phyloP scores from a whole-genome alignment of 2,329 filamentous ascomycete species.

The Phyllosticta citribraziliensis region DNA sequence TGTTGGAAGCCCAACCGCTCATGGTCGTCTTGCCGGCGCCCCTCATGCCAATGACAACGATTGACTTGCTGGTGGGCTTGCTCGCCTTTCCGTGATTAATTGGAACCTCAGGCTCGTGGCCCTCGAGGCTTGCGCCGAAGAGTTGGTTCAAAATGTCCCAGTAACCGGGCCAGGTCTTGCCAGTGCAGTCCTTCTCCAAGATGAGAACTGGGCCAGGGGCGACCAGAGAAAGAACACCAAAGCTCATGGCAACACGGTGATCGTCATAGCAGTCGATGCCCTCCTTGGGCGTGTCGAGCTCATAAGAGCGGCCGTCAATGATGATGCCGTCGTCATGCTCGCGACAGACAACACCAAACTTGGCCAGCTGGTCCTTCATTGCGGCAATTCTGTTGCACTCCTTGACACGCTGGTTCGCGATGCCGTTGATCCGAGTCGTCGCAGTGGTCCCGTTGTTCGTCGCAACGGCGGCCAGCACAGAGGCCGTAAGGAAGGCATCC shows the following conservation, averaged over 20 bases:
- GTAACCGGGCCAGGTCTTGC: slow-evolving; percentile 98
- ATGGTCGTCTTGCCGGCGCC: slow-evolving; percentile 94
- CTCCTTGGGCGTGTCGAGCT: slow-evolving; percentile 41
- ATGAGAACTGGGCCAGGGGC: slow-evolving; percentile 65
- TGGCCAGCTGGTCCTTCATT: slow-evolving; percentile 89
- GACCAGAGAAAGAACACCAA: slow-evolving; percentile 74
- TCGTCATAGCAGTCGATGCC: slow-evolving; percentile 92
- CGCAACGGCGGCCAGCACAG: slow-evolving; percentile 83
- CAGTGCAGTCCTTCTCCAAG: slow-evolving; percentile 82
- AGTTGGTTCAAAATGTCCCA: slow-evolving; percentile 79
- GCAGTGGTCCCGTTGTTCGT: slow-evolving; percentile 51
- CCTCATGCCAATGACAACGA: slow-evolving; percentile 95
- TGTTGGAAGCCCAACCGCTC: slow-evolving; percentile 71
- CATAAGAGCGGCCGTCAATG: slow-evolving; percentile 48
- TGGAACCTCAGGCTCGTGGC: slow-evolving; percentile 51
- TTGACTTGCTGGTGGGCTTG: slow-evolving; percentile 46
- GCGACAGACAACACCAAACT: slow-evolving; percentile 78
- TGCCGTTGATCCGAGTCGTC: slow-evolving; percentile 79
- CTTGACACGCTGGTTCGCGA: slow-evolving; percentile 95
- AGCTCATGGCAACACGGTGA: slow-evolving; percentile 96
- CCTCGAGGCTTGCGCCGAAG: slow-evolving; percentile 69
- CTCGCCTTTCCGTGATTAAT: slow-evolving; percentile 26
- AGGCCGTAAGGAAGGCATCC: slow-evolving; percentile 92
- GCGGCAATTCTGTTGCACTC: slow-evolving; percentile 94
- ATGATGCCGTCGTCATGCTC: slow-evolving; percentile 95